These are phyloP conservation scores for Gonapodya prolifera DNA, from an alignment of 192 early-diverging fungal species.

Conservation along the genomic window DNA sequence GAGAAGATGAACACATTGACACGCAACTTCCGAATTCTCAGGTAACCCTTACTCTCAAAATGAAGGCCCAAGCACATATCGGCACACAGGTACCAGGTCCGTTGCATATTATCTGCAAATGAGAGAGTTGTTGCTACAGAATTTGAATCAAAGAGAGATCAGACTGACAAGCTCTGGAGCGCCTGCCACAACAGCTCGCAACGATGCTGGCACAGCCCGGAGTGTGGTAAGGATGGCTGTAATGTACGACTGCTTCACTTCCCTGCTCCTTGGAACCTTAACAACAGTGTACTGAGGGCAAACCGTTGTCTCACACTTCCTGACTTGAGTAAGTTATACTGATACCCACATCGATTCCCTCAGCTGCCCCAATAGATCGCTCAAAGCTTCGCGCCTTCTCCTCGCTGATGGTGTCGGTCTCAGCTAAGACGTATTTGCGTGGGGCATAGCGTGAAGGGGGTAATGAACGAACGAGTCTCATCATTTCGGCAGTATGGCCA, in stretches of 20 bases:
- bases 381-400: conserved; percentile 41
- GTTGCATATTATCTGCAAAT: conserved; percentile 60
- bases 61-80: conserved; percentile 42
- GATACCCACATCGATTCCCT: conserved; percentile 14
- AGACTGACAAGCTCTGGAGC: conserved; percentile 41
- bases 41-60: conserved; percentile 34
- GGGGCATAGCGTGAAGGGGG: conserved; percentile 39
- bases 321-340: not conserved
- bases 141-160: not conserved
- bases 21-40: not conserved
- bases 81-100: conserved; percentile 83
- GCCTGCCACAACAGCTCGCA: conserved; percentile 21
- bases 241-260: conserved; percentile 56
- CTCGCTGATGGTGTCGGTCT: conserved; percentile 45
- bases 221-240: conserved; percentile 40
- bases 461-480: conserved; percentile 50
- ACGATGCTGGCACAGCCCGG: conserved; percentile 12
- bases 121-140: not conserved
- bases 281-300: conserved; percentile 4
- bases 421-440: conserved; percentile 61
- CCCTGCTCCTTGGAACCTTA: conserved; percentile 55
- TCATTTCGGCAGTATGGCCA: conserved; percentile 90
- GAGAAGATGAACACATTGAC: not conserved
- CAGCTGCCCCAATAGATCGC: conserved; percentile 4
- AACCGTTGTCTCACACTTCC: not conserved